Conservation (phyloP, 2,329 filamentous ascomycete species). For the Emergomyces orientalis region DNA sequence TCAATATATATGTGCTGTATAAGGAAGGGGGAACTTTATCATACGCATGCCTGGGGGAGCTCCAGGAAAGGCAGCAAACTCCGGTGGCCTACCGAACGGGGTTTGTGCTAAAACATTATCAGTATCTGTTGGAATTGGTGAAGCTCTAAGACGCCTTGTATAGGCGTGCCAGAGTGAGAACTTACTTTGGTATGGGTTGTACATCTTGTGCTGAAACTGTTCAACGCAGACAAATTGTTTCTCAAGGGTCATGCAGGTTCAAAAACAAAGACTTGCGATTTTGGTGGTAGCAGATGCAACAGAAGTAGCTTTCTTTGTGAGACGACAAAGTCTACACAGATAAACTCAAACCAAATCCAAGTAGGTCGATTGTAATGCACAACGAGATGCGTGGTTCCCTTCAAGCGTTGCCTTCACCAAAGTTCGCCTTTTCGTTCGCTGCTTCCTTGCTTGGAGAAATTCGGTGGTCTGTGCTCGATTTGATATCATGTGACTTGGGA, state of each 20-base stretch:
- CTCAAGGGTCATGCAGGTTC: background rate
- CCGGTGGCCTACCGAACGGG: conserved; percentile 65
- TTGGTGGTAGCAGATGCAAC: background rate
- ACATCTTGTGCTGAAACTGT: conserved; percentile 26
- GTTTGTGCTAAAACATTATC: conserved; percentile 25
- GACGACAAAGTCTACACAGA: background rate
- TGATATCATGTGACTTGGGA: background rate
- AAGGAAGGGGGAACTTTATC: conserved; percentile 3
- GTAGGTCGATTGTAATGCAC: background rate
- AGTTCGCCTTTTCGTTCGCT: background rate
- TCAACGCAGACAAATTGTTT: too few relatives aligned
- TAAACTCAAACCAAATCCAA: too few relatives aligned
- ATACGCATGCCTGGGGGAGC: conserved; percentile 75
- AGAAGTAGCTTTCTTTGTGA: background rate
- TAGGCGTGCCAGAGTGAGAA: background rate
- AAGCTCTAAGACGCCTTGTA: background rate
- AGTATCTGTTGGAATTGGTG: conserved; percentile 8
- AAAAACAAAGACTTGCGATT: background rate
- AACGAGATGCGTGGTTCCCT: background rate
- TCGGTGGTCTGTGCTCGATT: background rate
- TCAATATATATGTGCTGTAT: conserved; percentile 8
- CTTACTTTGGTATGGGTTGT: conserved; percentile 38
- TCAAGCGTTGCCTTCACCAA: background rate
- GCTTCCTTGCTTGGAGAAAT: background rate
- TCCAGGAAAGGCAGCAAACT: conserved; percentile 63